phyloP scores from a whole-genome alignment of 306 rosid genomes.

The Sophora flavescens region DNA sequence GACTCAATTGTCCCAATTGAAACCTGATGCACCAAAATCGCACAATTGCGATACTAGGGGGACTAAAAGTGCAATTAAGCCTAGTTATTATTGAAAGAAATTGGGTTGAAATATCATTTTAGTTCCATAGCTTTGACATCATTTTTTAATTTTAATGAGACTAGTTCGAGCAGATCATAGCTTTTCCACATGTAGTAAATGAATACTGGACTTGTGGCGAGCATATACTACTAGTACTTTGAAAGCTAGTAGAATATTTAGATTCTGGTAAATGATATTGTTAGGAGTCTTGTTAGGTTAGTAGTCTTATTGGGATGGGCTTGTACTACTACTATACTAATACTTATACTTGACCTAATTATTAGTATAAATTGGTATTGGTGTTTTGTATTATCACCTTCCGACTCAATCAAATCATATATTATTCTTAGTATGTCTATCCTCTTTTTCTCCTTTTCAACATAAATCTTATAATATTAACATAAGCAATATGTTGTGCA shows the following conservation, averaged over 20 bases:
- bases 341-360: not conserved
- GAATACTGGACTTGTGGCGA: constrained; percentile 3
- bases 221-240: not conserved
- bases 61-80: too few species aligned
- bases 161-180: constrained; percentile 9
- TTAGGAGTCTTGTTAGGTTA: not conserved
- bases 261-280: not conserved
- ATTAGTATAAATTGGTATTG: constrained; percentile 8
- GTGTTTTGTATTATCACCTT: constrained; percentile 18
- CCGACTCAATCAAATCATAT: constrained; percentile 22
- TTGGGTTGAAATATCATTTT: constrained; percentile 5
- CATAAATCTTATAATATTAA: not conserved
- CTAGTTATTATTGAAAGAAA: not conserved
- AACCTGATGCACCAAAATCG: too few species aligned
- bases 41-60: too few species aligned
- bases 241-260: not conserved
- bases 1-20: too few species aligned
- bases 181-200: not conserved
- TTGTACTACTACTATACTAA: not conserved
- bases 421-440: not conserved
- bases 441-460: not conserved
- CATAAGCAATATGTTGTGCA: constrained; percentile 3
- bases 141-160: constrained; percentile 20
- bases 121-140: constrained; percentile 7
- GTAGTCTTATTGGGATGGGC: not conserved